Evolutionary conservation across 192 early-diverging fungal species (phyloP), one percentile per base, ranked within the genome.

Genomic region (Coemansia sp.): DNA sequence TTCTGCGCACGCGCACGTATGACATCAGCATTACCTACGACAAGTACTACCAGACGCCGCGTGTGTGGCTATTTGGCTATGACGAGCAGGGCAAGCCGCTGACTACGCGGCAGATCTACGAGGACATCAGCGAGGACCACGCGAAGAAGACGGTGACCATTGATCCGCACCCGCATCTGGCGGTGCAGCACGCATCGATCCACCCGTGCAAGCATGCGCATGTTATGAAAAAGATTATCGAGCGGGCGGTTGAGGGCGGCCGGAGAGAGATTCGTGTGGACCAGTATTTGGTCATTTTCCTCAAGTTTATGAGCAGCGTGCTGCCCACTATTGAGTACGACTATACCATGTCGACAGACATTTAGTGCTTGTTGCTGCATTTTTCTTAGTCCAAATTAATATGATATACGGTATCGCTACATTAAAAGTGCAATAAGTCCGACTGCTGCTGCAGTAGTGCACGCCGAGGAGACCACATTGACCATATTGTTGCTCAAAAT

Each of bases 11-110:
- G 11, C 86, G 97, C 65, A 99, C 97, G 12, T 99, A 99, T 68
- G 97, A 99, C 81, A 87, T 99, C 29, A 93, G 92, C 72, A 99
- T 99, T 63, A 96, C 95, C n/a, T 99, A 99, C 79, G 97, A 99
- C 87, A 99, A 99, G 77, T 97, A 97, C 75, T 98, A 97, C 75
- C 95, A 97, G 80, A 99, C 97, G 6, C 97, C 97, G 16, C 89
- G 95, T 21, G 89, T 99, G 61, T 98, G 90, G 89, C 85, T 99
- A 58, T 96, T 92, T 86, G 97, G 97, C 11, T 99, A 97, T 74
- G 93, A 94, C 81, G 95, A 96, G 82, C 84, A 87, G 71, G 74
- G 78, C 41, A 67, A 69, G 23, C 95, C 97, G 19, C 83, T 99
- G 41, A 90, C 92, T 16, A 85, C 92, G 3, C 67, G 82, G n/a